phyloP scores from a whole-genome alignment of 2,329 filamentous ascomycete species.

The Fusarium humuli region DNA sequence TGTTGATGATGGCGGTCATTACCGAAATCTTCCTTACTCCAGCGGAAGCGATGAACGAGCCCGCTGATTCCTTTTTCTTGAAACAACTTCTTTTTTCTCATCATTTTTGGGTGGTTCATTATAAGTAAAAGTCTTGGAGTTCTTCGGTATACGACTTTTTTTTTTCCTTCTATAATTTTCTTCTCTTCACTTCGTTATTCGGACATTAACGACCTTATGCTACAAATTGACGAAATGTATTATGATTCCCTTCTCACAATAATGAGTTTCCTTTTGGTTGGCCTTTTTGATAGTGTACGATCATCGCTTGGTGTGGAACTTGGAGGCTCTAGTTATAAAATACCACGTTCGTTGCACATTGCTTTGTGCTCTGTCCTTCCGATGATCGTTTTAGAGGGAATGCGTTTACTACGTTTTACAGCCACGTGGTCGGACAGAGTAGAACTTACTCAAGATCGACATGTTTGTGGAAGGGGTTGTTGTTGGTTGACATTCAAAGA shows the following conservation, averaged over 20 bases:
- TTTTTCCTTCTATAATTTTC: background rate
- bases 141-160: background rate
- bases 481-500: background rate
- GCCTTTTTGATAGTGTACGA: conserved; percentile 8
- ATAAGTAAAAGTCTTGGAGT: conserved; percentile 12
- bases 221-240: conserved; percentile 31
- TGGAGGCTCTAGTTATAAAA: conserved; percentile 20
- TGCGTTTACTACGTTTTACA: conserved; percentile 24
- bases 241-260: background rate
- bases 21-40: conserved; percentile 23
- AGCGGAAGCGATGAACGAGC: conserved; percentile 19
- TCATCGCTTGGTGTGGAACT: background rate
- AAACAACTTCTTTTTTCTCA: background rate
- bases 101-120: background rate
- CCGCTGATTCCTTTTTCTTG: background rate
- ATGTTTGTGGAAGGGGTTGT: background rate
- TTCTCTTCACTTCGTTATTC: background rate
- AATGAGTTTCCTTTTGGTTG: background rate
- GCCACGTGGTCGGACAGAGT: conserved; percentile 20
- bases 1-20: conserved; percentile 36
- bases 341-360: conserved; percentile 32
- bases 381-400: conserved; percentile 14
- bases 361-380: conserved; percentile 18
- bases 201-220: conserved; percentile 5
- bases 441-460: background rate